Conservation (phyloP, 306 rosid genomes). For the Prunus persica region DNA sequence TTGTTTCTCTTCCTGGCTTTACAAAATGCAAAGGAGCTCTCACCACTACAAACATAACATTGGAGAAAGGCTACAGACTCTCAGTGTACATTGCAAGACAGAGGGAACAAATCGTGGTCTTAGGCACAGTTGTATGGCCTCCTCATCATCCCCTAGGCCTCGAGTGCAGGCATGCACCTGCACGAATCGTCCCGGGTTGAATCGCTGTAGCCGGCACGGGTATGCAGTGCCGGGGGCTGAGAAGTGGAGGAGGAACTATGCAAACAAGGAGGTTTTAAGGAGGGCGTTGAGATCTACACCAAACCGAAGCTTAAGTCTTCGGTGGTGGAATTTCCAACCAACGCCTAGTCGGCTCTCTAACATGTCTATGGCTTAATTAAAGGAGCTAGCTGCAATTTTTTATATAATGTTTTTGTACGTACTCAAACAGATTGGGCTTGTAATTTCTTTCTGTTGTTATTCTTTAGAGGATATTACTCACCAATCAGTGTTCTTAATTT, state of each 20-base stretch:
- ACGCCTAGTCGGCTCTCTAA: conserved; percentile 84
- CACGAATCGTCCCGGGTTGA: conserved; percentile 46
- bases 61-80: conserved; percentile 17
- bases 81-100: neutral
- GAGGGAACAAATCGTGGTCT: conserved; percentile 5
- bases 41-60: neutral
- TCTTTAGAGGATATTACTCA: neutral
- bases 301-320: conserved; percentile 45
- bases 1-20: neutral
- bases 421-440: neutral
- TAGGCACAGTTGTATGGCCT: conserved; percentile 13
- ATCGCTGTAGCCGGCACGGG: conserved; percentile 52
- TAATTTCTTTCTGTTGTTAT: neutral
- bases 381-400: neutral
- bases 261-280: conserved; percentile 62
- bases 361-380: conserved; percentile 64
- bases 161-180: conserved; percentile 39
- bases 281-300: conserved; percentile 58
- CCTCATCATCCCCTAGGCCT: conserved; percentile 25
- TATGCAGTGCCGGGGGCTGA: conserved; percentile 42
- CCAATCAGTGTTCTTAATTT: neutral
- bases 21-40: conserved; percentile 35
- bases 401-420: neutral
- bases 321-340: conserved; percentile 84
- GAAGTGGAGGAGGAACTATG: conserved; percentile 40